Percentiles rank a stretch among this genome's conserved stretches.
These are phyloP conservation scores for Halenospora varia DNA, from an alignment of 495 filamentous ascomycete species.

Conservation along the genomic window DNA sequence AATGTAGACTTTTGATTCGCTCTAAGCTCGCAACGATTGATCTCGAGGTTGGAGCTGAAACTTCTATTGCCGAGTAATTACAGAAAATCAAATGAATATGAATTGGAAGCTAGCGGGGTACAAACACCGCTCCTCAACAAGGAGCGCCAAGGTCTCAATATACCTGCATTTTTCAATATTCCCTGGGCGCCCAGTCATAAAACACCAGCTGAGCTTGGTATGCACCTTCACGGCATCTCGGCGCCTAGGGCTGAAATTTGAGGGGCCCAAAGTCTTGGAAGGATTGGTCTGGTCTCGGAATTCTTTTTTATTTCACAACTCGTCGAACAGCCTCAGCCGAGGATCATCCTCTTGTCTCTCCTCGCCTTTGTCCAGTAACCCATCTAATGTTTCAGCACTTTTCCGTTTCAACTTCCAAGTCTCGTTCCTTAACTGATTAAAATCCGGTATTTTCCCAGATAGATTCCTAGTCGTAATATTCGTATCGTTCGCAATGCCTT, in stretches of 20 bases:
- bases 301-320: constrained; percentile 22
- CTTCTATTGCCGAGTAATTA: not conserved
- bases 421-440: constrained; percentile 14
- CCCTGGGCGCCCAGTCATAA: not conserved
- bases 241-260: not conserved
- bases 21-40: too few relatives aligned
- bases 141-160: too few relatives aligned
- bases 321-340: constrained; percentile 28
- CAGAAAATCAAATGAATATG: not conserved
- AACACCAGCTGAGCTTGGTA: not conserved
- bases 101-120: too few relatives aligned
- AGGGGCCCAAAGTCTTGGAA: too few relatives aligned
- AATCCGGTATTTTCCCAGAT: constrained; percentile 10
- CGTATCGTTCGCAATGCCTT: not conserved
- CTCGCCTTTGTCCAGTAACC: constrained; percentile 2
- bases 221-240: too few relatives aligned
- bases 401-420: constrained; percentile 12
- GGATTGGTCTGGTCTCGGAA: too few relatives aligned
- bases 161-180: not conserved
- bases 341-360: constrained; percentile 19
- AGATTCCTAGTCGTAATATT: constrained; percentile 12
- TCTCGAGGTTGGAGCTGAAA: too few relatives aligned
- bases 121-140: too few relatives aligned
- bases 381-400: constrained; percentile 3
- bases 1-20: too few relatives aligned